Conservation (phyloP, 1,139 yeast species). For the Suhomyces taliae region DNA sequence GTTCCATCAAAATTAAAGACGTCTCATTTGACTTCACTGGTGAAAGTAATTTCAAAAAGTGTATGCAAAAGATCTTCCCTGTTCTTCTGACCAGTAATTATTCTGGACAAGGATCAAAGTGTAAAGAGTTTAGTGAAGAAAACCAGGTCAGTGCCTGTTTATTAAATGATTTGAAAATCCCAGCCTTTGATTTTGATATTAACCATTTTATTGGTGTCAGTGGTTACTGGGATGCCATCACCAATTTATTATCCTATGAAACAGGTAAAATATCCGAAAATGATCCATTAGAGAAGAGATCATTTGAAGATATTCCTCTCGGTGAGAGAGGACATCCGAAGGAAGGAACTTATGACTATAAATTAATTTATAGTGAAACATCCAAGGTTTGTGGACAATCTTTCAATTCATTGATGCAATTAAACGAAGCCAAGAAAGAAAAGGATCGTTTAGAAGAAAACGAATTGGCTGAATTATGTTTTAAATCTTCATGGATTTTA, state of each 20-base stretch:
- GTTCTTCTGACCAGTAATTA: conserved; percentile 44
- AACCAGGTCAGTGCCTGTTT: conserved; percentile 48
- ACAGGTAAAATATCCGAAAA: conserved; percentile 4
- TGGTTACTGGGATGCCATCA: conserved; percentile 77
- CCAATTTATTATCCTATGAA: conserved; percentile 41
- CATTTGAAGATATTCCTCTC: neutral
- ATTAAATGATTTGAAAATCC: conserved; percentile 50
- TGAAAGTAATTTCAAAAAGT: conserved; percentile 56
- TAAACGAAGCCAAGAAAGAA: conserved; percentile 30
- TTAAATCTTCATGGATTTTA: conserved; percentile 62
- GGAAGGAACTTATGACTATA: conserved; percentile 32
- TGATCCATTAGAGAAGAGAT: neutral
- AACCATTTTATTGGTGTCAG: conserved; percentile 77
- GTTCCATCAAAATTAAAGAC: conserved; percentile 23
- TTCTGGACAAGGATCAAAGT: conserved; percentile 21
- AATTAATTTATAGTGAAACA: conserved; percentile 44
- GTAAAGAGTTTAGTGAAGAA: conserved; percentile 32
- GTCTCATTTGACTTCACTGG: conserved; percentile 49
- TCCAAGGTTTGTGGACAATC: conserved; percentile 46
- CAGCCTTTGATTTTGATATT: conserved; percentile 66
- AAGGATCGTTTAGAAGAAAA: conserved; percentile 29
- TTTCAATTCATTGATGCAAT: conserved; percentile 40
- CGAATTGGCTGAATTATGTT: conserved; percentile 24
- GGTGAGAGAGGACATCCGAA: neutral
- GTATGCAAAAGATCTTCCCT: conserved; percentile 54